Evolutionary conservation across 148 eudicot genomes (phyloP).

Genomic region (Nyssa sinensis): DNA sequence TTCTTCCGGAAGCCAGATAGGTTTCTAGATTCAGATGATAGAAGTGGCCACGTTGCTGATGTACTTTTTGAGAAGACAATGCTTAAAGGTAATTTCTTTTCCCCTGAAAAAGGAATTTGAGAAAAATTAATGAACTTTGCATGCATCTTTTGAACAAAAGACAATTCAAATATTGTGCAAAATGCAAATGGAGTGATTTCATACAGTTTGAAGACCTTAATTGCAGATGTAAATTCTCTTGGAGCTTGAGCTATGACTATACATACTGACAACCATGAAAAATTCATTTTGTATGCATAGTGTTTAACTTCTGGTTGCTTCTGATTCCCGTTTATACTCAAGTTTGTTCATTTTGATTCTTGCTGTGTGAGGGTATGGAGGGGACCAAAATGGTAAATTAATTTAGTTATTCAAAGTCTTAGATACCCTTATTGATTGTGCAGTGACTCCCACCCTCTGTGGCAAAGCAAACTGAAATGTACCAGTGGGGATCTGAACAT

Average conservation of each 20-base stretch:
- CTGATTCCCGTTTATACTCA: neutral
- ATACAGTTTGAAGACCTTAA: constrained; percentile 62
- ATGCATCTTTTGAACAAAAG: neutral
- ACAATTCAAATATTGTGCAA: neutral
- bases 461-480: neutral
- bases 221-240: constrained; percentile 54
- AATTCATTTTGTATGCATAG: neutral
- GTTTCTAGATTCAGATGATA: constrained; percentile 55
- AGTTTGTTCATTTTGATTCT: neutral
- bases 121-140: neutral
- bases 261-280: neutral
- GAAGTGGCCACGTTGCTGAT: constrained; percentile 60
- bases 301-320: too few species aligned
- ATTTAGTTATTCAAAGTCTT: neutral
- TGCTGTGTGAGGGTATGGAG: neutral
- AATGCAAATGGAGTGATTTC: neutral
- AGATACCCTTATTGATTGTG: neutral
- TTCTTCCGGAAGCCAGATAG: constrained; percentile 77
- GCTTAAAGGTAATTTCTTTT: constrained; percentile 62
- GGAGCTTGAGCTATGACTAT: neutral
- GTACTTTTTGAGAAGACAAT: constrained; percentile 77
- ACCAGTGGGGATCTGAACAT: neutral
- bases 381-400: neutral
- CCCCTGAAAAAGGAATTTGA: too few species aligned
- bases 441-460: neutral